These are phyloP conservation scores for Dictyostelium citrinum DNA, from an alignment of 78 protist species.

Conservation along the genomic window DNA sequence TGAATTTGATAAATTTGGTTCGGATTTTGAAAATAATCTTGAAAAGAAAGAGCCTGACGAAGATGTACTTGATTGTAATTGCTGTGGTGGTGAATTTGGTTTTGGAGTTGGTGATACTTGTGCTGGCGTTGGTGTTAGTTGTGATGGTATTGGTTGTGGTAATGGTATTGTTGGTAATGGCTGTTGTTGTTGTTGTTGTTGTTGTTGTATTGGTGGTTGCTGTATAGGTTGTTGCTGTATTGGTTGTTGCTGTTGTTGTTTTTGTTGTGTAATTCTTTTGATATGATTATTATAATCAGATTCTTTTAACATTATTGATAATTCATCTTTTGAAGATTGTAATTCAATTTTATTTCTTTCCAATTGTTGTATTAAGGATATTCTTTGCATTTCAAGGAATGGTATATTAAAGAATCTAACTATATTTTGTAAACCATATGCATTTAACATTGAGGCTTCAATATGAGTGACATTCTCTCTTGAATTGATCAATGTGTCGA, in stretches of 20 bases:
- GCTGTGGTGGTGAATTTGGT: not conserved
- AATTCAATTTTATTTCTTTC: slow-evolving; percentile 46
- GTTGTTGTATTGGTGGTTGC: not conserved
- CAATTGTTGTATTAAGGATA: slow-evolving; percentile 6
- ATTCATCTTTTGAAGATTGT: slow-evolving; percentile 18
- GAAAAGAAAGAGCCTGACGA: slow-evolving; percentile 36
- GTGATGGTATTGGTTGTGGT: slow-evolving; percentile 15
- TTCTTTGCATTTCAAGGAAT: slow-evolving; percentile 19
- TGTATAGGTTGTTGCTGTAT: not conserved
- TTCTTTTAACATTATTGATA: slow-evolving; percentile 1
- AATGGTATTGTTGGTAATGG: not conserved
- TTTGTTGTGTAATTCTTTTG: not conserved
- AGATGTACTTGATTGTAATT: not conserved
- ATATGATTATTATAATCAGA: slow-evolving; percentile 20
- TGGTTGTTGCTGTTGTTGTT: slow-evolving; percentile 25
- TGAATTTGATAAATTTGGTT: not conserved
- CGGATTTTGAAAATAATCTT: slow-evolving; percentile 15
- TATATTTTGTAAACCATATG: slow-evolving; percentile 36
- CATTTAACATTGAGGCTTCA: slow-evolving; percentile 72
- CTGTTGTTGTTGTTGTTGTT: not conserved
- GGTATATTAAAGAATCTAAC: slow-evolving; percentile 63
- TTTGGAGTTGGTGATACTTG: not conserved
- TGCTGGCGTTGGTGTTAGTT: not conserved
- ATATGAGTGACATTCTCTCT: slow-evolving; percentile 25
- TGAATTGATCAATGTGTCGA: not conserved